Percentiles rank a stretch among this genome's conserved stretches.
phyloP scores from a whole-genome alignment of 1,284 basidiomycete species.

The Ustilago trichophora region DNA sequence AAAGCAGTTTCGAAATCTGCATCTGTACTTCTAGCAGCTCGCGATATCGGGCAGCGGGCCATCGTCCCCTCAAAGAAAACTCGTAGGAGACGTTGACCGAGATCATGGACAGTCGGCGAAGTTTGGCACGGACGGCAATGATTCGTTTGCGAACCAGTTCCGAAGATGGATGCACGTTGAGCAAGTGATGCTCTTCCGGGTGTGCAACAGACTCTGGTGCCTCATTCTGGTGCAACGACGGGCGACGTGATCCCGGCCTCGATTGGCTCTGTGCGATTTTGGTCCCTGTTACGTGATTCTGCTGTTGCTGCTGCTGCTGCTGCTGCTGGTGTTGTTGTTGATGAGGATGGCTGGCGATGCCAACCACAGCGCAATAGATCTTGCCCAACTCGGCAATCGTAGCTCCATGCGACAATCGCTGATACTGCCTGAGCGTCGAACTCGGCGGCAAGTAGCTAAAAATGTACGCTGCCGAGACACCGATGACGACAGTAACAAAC shows the following conservation, averaged over 20 bases:
- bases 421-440: constrained; percentile 66
- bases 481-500: constrained; percentile 65
- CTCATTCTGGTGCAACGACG: constrained; percentile 9
- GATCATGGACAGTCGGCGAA: constrained; percentile 67
- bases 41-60: constrained; percentile 57
- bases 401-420: constrained; percentile 67
- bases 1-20: constrained; percentile 70
- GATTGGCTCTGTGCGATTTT: neutral
- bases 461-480: constrained; percentile 61
- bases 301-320: neutral
- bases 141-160: constrained; percentile 38
- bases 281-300: neutral
- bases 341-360: constrained; percentile 56
- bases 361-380: constrained; percentile 68
- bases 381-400: constrained; percentile 67
- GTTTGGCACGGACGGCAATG: constrained; percentile 65
- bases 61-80: constrained; percentile 64
- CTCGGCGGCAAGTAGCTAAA: constrained; percentile 65
- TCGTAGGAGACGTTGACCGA: constrained; percentile 64
- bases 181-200: constrained; percentile 1
- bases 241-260: constrained; percentile 3
- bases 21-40: constrained; percentile 46
- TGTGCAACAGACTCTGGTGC: neutral
- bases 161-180: constrained; percentile 29
- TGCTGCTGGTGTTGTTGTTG: constrained; percentile 3